Conservation (phyloP, 2,329 filamentous ascomycete genomes). For the Dactylonectria estremocensis region DNA sequence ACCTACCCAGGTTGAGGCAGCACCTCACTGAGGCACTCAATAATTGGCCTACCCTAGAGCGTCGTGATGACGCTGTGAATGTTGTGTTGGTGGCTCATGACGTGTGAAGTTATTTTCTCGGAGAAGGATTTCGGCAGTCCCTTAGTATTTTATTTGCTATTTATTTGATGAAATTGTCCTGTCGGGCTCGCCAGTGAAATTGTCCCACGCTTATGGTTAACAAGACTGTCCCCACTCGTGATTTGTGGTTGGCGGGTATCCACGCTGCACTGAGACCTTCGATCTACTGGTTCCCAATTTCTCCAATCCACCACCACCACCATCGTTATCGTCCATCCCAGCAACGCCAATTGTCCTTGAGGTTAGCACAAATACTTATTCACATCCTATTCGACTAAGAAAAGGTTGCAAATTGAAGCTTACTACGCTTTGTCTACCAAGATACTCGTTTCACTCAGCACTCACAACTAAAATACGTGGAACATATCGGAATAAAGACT, state of each 20-base stretch:
- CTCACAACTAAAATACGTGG: background rate
- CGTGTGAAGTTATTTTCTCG: too few relatives aligned
- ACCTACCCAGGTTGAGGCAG: too few relatives aligned
- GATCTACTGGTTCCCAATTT: background rate
- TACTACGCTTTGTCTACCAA: background rate
- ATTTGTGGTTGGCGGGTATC: too few relatives aligned
- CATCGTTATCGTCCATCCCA: background rate
- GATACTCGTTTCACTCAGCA: background rate
- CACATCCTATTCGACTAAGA: too few relatives aligned
- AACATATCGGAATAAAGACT: background rate
- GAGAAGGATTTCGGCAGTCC: too few relatives aligned
- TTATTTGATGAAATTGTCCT: too few relatives aligned
- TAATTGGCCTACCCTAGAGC: background rate
- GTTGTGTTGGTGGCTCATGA: too few relatives aligned
- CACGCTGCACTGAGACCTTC: background rate
- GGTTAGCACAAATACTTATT: background rate
- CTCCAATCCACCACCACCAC: background rate
- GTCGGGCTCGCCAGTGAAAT: too few relatives aligned
- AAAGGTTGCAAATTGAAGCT: background rate
- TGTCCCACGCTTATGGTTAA: background rate
- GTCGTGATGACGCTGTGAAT: too few relatives aligned
- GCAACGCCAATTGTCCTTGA: background rate
- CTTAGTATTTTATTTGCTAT: background rate
- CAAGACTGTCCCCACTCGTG: too few relatives aligned
- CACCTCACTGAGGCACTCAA: too few relatives aligned